Evolutionary conservation across 176 grass and related monocot species (phyloP).

Genomic region (Lolium perenne): DNA sequence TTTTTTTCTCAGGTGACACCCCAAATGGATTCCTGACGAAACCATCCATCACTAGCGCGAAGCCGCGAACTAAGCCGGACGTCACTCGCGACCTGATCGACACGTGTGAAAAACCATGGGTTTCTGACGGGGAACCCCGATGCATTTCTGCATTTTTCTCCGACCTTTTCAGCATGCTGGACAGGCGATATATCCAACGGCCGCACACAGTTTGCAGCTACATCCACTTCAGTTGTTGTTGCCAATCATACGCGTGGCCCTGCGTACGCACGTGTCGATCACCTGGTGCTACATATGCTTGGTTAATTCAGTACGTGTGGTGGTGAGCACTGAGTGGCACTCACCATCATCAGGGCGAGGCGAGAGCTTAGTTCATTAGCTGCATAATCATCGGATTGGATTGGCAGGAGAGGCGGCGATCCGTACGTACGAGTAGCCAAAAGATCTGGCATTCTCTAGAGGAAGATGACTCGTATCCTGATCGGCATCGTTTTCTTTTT

Average conservation of each 20-base stretch:
- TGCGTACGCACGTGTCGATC: background rate
- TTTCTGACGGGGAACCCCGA: conserved; percentile 13
- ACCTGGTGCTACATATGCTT: background rate
- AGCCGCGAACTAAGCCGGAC: background rate
- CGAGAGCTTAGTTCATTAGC: background rate
- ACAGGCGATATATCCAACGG: background rate
- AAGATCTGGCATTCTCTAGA: background rate
- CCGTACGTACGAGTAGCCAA: background rate
- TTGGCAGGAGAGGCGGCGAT: background rate
- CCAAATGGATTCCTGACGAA: too few relatives aligned
- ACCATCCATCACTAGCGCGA: background rate
- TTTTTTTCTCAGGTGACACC: conserved; percentile 36
- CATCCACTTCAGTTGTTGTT: background rate
- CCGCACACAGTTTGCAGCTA: conserved; percentile 2
- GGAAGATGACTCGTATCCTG: conserved; percentile 17
- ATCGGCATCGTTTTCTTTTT: background rate
- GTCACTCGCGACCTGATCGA: background rate
- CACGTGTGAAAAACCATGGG: background rate
- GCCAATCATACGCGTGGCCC: conserved; percentile 18
- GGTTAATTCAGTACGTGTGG: background rate
- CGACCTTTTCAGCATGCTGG: conserved; percentile 1
- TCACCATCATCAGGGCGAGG: background rate
- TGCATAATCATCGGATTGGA: background rate
- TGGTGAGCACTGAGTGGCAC: background rate
- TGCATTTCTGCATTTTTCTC: conserved; percentile 11